These are phyloP conservation scores for Neocallimastix lanati DNA, from an alignment of 192 early-diverging fungal genomes.

Conservation along the genomic window DNA sequence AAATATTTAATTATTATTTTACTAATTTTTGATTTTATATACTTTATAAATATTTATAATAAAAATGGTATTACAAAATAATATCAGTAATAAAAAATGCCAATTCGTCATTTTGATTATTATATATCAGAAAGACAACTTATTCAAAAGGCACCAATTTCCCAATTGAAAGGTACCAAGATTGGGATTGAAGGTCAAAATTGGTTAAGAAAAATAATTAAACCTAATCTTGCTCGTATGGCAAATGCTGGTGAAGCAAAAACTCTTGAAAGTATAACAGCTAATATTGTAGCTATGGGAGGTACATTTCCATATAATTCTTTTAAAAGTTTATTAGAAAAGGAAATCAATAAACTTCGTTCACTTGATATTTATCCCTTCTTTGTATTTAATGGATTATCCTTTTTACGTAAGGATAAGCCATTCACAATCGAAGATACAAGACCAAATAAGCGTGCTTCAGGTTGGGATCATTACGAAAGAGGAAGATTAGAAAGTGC, in stretches of 20 bases:
- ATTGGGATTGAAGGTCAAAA: constrained; percentile 64
- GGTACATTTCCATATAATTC: neutral
- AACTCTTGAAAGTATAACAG: neutral
- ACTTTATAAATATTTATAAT: no score
- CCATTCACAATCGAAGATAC: constrained; percentile 43
- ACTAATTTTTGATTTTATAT: no score
- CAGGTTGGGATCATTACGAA: constrained; percentile 51
- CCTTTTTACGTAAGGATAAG: constrained; percentile 49
- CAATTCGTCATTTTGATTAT: neutral
- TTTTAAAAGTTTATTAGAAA: neutral
- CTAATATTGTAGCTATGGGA: neutral
- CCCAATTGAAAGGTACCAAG: constrained; percentile 38
- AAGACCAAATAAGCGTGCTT: constrained; percentile 32
- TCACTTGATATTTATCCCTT: constrained; percentile 41
- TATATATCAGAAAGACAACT: constrained; percentile 32
- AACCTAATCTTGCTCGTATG: neutral
- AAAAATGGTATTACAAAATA: no score
- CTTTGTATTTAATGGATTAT: constrained; percentile 59
- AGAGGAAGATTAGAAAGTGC: constrained; percentile 36
- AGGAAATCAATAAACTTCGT: neutral
- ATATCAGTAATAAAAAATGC: neutral
- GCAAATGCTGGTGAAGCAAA: neutral
- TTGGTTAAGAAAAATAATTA: constrained; percentile 53
- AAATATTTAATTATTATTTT: no score
- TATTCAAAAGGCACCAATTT: constrained; percentile 29